Percentiles rank a stretch among this genome's conserved stretches.
phyloP scores from a whole-genome alignment of 2,329 filamentous ascomycete species.

The Colletotrichum chlorophyti region DNA sequence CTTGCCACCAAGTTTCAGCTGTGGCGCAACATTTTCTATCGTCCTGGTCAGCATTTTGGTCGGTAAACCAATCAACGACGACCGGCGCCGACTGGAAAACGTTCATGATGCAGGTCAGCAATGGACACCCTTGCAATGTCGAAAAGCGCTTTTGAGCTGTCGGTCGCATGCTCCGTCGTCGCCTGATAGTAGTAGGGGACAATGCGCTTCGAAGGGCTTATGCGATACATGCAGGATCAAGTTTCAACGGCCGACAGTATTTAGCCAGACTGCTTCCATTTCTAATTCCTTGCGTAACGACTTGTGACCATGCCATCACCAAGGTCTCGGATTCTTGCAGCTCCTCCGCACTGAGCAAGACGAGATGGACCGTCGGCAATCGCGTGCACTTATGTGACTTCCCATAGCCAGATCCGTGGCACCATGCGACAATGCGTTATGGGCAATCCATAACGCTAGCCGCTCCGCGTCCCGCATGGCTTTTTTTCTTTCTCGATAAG shows the following conservation, averaged over 20 bases:
- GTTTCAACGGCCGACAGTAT: too few relatives aligned
- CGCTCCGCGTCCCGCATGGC: neutral
- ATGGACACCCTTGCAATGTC: slow-evolving; percentile 16
- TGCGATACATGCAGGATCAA: slow-evolving; percentile 2
- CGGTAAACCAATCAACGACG: slow-evolving; percentile 37
- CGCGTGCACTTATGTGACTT: slow-evolving; percentile 37
- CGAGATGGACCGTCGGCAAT: slow-evolving; percentile 34
- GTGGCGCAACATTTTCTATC: slow-evolving; percentile 42
- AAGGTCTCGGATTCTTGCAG: slow-evolving; percentile 19
- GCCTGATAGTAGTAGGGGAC: slow-evolving; percentile 14
- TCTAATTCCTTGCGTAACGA: slow-evolving; percentile 1
- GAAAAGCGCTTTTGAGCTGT: neutral
- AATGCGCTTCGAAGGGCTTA: slow-evolving; percentile 8
- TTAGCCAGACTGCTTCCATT: neutral
- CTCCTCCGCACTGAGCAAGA: slow-evolving; percentile 12
- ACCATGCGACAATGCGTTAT: too few relatives aligned
- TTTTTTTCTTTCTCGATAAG: neutral
- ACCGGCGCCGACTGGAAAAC: slow-evolving; percentile 4
- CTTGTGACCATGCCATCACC: neutral
- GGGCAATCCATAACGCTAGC: neutral
- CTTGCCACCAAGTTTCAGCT: slow-evolving; percentile 41
- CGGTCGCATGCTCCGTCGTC: slow-evolving; percentile 13
- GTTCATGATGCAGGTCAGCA: slow-evolving; percentile 35
- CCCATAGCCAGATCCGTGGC: slow-evolving; percentile 39
- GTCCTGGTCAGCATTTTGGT: slow-evolving; percentile 34